These are phyloP conservation scores for Blumeriella jaapii DNA, from an alignment of 2,329 filamentous ascomycete genomes.

Conservation along the genomic window DNA sequence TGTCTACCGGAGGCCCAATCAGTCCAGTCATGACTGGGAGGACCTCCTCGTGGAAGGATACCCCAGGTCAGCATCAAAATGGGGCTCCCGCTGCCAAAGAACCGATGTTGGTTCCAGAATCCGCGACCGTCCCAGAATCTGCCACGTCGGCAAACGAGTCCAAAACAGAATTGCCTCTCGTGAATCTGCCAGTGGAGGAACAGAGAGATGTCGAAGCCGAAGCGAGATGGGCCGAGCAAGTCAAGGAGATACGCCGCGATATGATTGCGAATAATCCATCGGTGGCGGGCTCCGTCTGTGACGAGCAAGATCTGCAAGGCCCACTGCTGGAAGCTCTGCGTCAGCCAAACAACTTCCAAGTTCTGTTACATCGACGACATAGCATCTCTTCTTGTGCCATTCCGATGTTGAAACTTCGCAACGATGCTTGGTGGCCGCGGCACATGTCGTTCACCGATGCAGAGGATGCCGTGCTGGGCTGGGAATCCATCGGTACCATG, in stretches of 20 bases:
- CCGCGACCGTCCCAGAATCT: slow-evolving; percentile 7
- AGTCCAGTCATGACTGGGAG: slow-evolving; percentile 31
- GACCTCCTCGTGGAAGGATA: slow-evolving; percentile 53
- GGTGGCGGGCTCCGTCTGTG: slow-evolving; percentile 45
- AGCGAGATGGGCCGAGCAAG: slow-evolving; percentile 25
- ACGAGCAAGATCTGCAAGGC: slow-evolving; percentile 47
- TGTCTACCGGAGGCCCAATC: slow-evolving; percentile 11
- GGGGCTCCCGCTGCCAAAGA: slow-evolving; percentile 20
- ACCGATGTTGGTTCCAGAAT: slow-evolving; percentile 3
- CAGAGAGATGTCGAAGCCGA: slow-evolving; percentile 16
- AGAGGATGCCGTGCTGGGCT: slow-evolving; percentile 60
- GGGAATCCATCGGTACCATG: slow-evolving; percentile 43
- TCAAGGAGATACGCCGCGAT: slow-evolving; percentile 34
- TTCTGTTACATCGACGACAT: slow-evolving; percentile 49
- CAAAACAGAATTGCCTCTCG: slow-evolving; percentile 5
- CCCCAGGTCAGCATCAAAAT: slow-evolving; percentile 45
- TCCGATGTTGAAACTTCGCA: slow-evolving; percentile 27
- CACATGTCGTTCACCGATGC: slow-evolving; percentile 66
- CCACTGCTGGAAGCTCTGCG: slow-evolving; percentile 38
- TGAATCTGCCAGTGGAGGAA: slow-evolving; percentile 8
- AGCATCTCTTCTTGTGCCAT: slow-evolving; percentile 37
- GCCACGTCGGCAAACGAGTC: slow-evolving; percentile 11
- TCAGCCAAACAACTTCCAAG: slow-evolving; percentile 32
- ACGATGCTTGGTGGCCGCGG: slow-evolving; percentile 56
- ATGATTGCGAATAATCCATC: slow-evolving; percentile 38